Conservation (phyloP, 306 rosid genomes). For the Trifolium subterraneum region DNA sequence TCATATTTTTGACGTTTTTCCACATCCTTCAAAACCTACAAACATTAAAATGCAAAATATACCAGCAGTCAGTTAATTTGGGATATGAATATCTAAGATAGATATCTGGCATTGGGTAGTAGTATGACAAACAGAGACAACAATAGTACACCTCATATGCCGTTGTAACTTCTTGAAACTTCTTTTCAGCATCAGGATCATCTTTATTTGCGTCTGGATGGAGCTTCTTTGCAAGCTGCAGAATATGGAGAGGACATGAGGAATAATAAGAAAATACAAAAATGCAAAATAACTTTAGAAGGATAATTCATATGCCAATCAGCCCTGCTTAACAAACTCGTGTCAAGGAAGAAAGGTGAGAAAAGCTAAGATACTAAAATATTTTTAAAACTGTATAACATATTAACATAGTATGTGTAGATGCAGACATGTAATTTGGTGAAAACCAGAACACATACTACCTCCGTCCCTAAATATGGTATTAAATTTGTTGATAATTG, state of each 20-base stretch:
- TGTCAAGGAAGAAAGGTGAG: slow-evolving; percentile 23
- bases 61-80: slow-evolving; percentile 9
- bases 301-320: slow-evolving; percentile 18
- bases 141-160: slow-evolving; percentile 83
- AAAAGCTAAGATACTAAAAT: background rate
- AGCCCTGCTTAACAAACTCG: slow-evolving; percentile 27
- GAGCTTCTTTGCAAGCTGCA: slow-evolving; percentile 90
- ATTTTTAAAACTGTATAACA: background rate
- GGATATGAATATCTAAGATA: slow-evolving; percentile 18
- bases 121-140: slow-evolving; percentile 10
- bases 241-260: slow-evolving; percentile 39
- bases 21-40: slow-evolving; percentile 85
- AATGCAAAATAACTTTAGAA: background rate
- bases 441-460: slow-evolving; percentile 5
- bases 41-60: slow-evolving; percentile 10
- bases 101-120: background rate
- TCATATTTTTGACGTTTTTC: slow-evolving; percentile 88
- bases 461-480: no score
- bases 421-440: slow-evolving; percentile 9
- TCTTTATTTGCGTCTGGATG: slow-evolving; percentile 96
- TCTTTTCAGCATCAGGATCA: slow-evolving; percentile 92
- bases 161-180: slow-evolving; percentile 88
- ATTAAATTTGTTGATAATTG: no score
- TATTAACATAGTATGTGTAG: background rate
- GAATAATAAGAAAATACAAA: slow-evolving; percentile 1